Conservation (phyloP, 805 yeast genomes). For the Naumovozyma baii region DNA sequence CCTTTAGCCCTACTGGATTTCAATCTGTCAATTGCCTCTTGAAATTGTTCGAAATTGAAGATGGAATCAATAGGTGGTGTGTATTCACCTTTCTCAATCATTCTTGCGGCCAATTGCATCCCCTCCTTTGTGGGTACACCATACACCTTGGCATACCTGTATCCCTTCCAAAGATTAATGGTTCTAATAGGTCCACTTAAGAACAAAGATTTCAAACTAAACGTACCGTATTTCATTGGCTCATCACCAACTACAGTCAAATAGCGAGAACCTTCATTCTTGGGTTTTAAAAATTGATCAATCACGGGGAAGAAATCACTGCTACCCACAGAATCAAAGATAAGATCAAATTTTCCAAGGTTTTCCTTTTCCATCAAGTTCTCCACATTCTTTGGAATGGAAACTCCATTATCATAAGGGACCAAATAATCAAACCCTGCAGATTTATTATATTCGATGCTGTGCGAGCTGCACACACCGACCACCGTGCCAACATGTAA, state of each 20-base stretch:
- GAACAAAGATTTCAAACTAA: slow-evolving; percentile 4
- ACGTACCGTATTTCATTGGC: slow-evolving; percentile 23
- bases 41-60: slow-evolving; percentile 38
- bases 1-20: slow-evolving; percentile 46
- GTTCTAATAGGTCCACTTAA: slow-evolving; percentile 4
- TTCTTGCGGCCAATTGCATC: slow-evolving; percentile 16
- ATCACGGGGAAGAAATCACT: slow-evolving; percentile 38
- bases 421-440: slow-evolving; percentile 52
- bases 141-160: slow-evolving; percentile 23
- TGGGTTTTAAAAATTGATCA: slow-evolving; percentile 37
- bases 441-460: slow-evolving; percentile 35
- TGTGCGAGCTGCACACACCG: slow-evolving; percentile 44
- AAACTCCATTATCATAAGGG: slow-evolving; percentile 43
- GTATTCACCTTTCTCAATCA: slow-evolving; percentile 27
- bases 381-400: slow-evolving; percentile 30
- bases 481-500: slow-evolving; percentile 43
- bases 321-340: slow-evolving; percentile 60
- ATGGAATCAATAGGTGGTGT: slow-evolving; percentile 46
- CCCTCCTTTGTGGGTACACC: slow-evolving; percentile 4
- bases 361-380: slow-evolving; percentile 21
- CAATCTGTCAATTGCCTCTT: slow-evolving; percentile 42
- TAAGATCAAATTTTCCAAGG: slow-evolving; percentile 45
- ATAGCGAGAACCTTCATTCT: slow-evolving; percentile 39
- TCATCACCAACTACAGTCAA: slow-evolving; percentile 50
- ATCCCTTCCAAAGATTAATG: slow-evolving; percentile 20